phyloP scores from a whole-genome alignment of 306 rosid genomes.

The Fragaria nilgerrensis region DNA sequence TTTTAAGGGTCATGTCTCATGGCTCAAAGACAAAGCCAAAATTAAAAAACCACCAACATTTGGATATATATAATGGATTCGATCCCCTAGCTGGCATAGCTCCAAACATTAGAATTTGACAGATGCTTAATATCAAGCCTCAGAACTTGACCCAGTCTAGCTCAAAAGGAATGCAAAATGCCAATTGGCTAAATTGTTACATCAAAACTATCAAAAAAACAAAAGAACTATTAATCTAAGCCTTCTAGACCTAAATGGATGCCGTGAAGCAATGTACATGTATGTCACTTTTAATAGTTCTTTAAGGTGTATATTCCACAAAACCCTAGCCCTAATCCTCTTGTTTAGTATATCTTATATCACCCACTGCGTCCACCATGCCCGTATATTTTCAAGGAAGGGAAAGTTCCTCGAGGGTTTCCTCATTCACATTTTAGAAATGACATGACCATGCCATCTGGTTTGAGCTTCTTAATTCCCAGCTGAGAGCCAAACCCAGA shows the following conservation, averaged over 20 bases:
- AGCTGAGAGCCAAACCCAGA: conserved; percentile 7
- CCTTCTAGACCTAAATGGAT: conserved; percentile 36
- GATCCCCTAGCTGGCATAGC: not conserved
- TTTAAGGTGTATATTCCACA: not conserved
- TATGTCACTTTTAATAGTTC: conserved; percentile 23
- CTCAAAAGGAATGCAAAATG: conserved; percentile 19
- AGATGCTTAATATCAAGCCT: not conserved
- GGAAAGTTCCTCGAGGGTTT: conserved; percentile 27
- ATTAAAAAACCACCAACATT: not conserved
- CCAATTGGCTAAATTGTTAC: conserved; percentile 34
- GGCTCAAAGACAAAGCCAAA: not conserved
- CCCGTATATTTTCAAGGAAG: conserved; percentile 19
- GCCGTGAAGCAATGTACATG: conserved; percentile 59
- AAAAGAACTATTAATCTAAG: not conserved
- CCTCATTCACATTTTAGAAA: conserved; percentile 17
- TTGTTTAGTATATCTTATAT: conserved; percentile 16
- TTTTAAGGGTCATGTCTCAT: not conserved
- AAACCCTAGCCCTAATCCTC: not conserved
- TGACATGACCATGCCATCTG: not conserved
- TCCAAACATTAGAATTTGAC: not conserved
- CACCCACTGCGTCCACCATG: conserved; percentile 32
- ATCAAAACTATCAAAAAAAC: conserved; percentile 27
- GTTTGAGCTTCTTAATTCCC: not conserved
- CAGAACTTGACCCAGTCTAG: conserved; percentile 30
- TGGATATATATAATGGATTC: conserved; percentile 9